Percentiles rank a stretch among this genome's conserved stretches.
Evolutionary conservation across 768 basidiomycete genomes (phyloP).

Genomic region (Cystofilobasidium ferigula): DNA sequence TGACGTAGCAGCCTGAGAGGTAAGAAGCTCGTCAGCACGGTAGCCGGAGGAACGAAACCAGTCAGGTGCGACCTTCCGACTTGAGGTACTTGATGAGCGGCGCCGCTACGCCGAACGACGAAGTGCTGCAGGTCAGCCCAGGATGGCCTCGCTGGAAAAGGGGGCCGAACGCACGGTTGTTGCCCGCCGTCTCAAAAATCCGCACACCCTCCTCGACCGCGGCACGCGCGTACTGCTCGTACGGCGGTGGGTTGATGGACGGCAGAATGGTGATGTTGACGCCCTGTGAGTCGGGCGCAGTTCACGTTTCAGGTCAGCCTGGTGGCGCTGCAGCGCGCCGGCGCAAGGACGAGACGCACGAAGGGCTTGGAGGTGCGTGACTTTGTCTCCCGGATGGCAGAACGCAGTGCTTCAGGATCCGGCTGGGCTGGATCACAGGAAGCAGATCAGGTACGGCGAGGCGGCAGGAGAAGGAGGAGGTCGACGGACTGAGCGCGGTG

Average conservation of each 20-base stretch:
- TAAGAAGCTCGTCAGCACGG: not conserved
- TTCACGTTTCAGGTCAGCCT: too few species aligned
- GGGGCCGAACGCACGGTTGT: constrained; percentile 59
- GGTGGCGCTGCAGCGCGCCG: not conserved
- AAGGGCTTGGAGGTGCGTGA: constrained; percentile 40
- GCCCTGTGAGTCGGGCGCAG: too few species aligned
- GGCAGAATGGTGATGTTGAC: constrained; percentile 73
- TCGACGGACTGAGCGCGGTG: constrained; percentile 53
- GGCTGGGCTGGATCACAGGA: constrained; percentile 57
- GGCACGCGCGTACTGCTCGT: constrained; percentile 44
- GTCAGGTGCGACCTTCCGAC: constrained; percentile 38
- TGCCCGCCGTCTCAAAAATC: constrained; percentile 88
- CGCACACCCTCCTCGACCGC: constrained; percentile 77
- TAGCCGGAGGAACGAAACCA: not conserved
- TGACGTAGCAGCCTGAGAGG: constrained; percentile 42
- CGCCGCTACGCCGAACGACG: constrained; percentile 46
- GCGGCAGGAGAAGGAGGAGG: not conserved
- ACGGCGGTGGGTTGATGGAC: constrained; percentile 79
- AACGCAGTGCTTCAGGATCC: constrained; percentile 63
- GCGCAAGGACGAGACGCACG: constrained; percentile 14
- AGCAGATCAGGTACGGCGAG: not conserved
- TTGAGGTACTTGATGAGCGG: constrained; percentile 72
- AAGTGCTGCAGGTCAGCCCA: not conserved
- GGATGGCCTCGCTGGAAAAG: too few species aligned
- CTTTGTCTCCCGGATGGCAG: constrained; percentile 67